Percentiles rank a stretch among this genome's conserved stretches.
These are phyloP conservation scores for Ailanthus altissimus DNA, from an alignment of 345 rosid species.

Conservation along the genomic window DNA sequence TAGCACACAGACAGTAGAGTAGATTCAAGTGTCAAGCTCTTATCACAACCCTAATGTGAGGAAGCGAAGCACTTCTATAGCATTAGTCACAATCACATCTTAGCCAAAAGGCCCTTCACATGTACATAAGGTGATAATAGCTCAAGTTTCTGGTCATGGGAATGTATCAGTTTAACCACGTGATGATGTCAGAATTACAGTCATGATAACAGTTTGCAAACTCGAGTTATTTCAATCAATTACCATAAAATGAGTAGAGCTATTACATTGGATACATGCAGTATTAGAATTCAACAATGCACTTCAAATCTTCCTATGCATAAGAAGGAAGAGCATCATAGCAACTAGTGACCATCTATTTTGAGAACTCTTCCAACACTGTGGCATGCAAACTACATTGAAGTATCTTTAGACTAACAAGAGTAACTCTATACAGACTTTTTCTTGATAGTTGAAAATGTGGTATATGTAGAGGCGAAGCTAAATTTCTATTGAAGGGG, in stretches of 20 bases:
- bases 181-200: neutral
- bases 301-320: neutral
- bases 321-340: neutral
- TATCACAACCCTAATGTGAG: conserved; percentile 7
- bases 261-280: neutral
- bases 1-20: neutral
- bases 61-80: neutral
- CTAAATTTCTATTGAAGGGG: neutral
- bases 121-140: neutral
- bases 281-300: neutral
- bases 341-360: neutral
- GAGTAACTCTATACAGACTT: neutral
- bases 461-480: neutral
- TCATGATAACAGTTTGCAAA: neutral
- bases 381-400: neutral
- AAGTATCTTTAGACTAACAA: neutral
- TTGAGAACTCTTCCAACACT: conserved; percentile 9
- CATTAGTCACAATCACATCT: neutral
- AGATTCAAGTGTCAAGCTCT: neutral
- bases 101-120: neutral
- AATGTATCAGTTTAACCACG: neutral
- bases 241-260: neutral
- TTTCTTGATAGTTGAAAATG: neutral
- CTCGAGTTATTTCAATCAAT: neutral
- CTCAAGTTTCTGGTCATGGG: neutral